Conservation (phyloP, 1,284 basidiomycete genomes). For the Ceratobasidium sp. region DNA sequence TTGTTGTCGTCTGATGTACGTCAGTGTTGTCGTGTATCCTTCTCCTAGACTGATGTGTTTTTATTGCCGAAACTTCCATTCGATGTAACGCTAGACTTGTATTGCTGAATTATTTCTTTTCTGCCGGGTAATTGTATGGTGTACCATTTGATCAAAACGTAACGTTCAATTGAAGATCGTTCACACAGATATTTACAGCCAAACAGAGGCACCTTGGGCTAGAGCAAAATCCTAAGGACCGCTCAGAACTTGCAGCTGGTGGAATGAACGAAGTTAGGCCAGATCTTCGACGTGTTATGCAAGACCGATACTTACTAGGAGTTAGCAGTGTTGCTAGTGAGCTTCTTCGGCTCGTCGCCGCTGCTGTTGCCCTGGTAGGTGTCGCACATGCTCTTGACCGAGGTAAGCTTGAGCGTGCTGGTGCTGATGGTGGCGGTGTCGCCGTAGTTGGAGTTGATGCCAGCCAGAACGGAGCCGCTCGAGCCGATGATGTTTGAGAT, state of each 20-base stretch:
- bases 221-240: background rate
- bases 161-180: background rate
- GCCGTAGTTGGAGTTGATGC: constrained; percentile 12
- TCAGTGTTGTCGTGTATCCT: background rate
- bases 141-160: background rate
- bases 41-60: background rate
- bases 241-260: constrained; percentile 3
- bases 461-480: constrained; percentile 18
- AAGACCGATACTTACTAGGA: constrained; percentile 11
- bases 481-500: constrained; percentile 49
- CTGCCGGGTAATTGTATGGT: background rate
- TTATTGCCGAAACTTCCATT: background rate
- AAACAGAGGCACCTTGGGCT: background rate
- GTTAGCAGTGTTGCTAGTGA: constrained; percentile 13
- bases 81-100: background rate
- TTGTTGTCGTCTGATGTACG: background rate
- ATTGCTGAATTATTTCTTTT: too few relatives aligned
- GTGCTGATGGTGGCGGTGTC: background rate
- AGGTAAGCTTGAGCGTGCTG: background rate
- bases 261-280: background rate
- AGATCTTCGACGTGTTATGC: too few relatives aligned
- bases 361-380: background rate
- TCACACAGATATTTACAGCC: too few relatives aligned
- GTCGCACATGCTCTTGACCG: background rate
- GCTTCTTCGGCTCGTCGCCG: constrained; percentile 23